A percentile compares a stretch with the other conserved stretches of the same genome.
Evolutionary conservation across 768 basidiomycete species (phyloP).

Genomic region (Lactarius tabidus): DNA sequence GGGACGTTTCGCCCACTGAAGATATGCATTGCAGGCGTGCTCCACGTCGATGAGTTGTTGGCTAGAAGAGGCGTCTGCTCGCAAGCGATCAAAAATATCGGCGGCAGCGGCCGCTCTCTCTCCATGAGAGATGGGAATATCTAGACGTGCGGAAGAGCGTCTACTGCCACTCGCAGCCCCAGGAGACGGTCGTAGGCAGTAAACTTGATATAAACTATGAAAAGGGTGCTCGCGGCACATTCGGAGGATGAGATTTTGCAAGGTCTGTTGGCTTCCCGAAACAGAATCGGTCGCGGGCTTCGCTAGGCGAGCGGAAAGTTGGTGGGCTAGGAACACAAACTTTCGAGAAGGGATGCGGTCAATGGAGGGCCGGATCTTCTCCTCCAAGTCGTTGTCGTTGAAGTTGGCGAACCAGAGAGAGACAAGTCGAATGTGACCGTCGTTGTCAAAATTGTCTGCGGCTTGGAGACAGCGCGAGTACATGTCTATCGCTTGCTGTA

Average conservation of each 20-base stretch:
- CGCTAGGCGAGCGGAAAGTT: constrained; percentile 86
- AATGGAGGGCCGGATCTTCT: constrained; percentile 44
- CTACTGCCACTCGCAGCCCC: constrained; percentile 29
- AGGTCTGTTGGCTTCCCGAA: constrained; percentile 47
- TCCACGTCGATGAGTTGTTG: constrained; percentile 52
- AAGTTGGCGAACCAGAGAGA: constrained; percentile 94
- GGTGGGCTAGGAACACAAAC: constrained; percentile 88
- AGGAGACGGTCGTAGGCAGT: constrained; percentile 53
- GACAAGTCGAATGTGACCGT: constrained; percentile 73
- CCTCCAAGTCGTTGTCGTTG: constrained; percentile 49
- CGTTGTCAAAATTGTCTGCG: constrained; percentile 72
- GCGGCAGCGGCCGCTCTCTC: constrained; percentile 65
- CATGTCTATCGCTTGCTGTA: constrained; percentile 77
- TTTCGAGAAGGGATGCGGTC: constrained; percentile 75
- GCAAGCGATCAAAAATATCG: constrained; percentile 54
- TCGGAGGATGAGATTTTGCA: constrained; percentile 61
- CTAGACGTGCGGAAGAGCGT: constrained; percentile 46
- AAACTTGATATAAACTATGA: constrained; percentile 88
- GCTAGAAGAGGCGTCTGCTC: constrained; percentile 37
- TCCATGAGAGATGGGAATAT: constrained; percentile 42
- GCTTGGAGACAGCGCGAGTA: constrained; percentile 70
- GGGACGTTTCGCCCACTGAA: constrained; percentile 68
- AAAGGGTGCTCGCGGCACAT: constrained; percentile 92
- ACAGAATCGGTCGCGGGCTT: constrained; percentile 34
- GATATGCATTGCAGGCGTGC: constrained; percentile 55